Base-by-base conservation (phyloP, 2,329 filamentous ascomycete genomes). In the Uncinocarpus reesii region DNA sequence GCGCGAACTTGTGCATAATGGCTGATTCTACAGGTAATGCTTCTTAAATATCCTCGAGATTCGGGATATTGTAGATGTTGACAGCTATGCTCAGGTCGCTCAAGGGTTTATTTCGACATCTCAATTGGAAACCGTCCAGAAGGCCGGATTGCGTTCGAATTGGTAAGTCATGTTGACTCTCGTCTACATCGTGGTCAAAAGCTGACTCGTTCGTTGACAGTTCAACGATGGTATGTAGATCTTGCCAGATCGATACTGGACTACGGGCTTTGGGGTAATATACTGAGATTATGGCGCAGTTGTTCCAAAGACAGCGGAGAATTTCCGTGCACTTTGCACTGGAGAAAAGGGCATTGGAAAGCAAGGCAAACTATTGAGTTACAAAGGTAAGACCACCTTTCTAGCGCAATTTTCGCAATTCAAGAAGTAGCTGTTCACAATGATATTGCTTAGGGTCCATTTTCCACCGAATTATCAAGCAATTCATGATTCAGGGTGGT, bases 401-500 rank as follows among this genome's bases (percentile, higher is more conserved):
- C 3, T 44, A 34, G n/a, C n/a, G n/a, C 26, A 26, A 41, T 21
- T 37, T 18, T 26, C 36, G 29, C 28, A 26, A 16, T 42, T 4
- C 23, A 16, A 31, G n/a, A 15, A 10, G 35, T 21, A 31, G 24
- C 16, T 15, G 35, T 36, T 52, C 40, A 53, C 40, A 38, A 32
- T 16, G 11, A 41, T 24, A n/a, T 29, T 15, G 13, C 20, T 26
- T 49, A 73, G 84, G 86, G 58, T 93, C 86, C 52, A 74, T 73
- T 58, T 96, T 98, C 76, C 90, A 98, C 74, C 85, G 90, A 44
- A 85, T 98, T 55, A 98, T 98, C 73, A 95, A 95, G 76, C 79
- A 86, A 61, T 98, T 98, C 71, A 96, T 98, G 90, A 92, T 95
- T 62, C 85, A 95, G 72, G 89, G 92, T 63, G 90, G 92, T 69